Conservation (phyloP, 495 filamentous ascomycete species). For the Hyaloscypha finlandica region DNA sequence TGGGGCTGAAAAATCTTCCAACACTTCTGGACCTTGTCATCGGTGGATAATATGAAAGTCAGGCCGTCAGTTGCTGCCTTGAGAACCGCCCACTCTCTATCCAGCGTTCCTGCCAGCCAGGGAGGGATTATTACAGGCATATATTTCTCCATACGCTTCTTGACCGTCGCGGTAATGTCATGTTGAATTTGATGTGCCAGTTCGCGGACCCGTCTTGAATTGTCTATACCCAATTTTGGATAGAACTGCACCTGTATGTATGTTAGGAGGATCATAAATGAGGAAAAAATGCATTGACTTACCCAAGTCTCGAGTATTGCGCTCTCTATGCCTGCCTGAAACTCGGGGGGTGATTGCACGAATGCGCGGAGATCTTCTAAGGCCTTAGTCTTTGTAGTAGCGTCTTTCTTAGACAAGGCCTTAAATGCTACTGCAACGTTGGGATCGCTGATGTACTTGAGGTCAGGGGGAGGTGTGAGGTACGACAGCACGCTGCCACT, state of each 20-base stretch:
- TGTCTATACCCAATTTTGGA: constrained; percentile 85
- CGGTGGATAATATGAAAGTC: constrained; percentile 68
- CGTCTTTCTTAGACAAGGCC: constrained; percentile 89
- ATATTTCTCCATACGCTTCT: constrained; percentile 77
- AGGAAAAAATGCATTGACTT: constrained; percentile 30
- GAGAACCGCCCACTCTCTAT: constrained; percentile 74
- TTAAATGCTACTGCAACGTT: constrained; percentile 88
- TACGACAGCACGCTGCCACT: constrained; percentile 68
- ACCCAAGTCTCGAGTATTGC: constrained; percentile 85
- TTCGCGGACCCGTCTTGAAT: constrained; percentile 82
- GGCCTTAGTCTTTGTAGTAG: constrained; percentile 89
- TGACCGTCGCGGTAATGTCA: constrained; percentile 66
- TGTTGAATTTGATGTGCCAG: constrained; percentile 76
- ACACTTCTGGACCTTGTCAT: constrained; percentile 73
- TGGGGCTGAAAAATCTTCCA: constrained; percentile 74
- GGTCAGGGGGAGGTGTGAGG: constrained; percentile 80
- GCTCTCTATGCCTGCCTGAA: constrained; percentile 56
- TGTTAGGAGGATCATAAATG: constrained; percentile 34
- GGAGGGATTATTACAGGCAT: constrained; percentile 75
- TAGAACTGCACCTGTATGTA: constrained; percentile 73
- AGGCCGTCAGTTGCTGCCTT: constrained; percentile 76
- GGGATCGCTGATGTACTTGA: constrained; percentile 73
- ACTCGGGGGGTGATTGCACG: constrained; percentile 38
- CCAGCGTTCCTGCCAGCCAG: constrained; percentile 88
- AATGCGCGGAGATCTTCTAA: constrained; percentile 79